Conservation (phyloP, 2,329 filamentous ascomycete species). For the Elsinoe ampelina region DNA sequence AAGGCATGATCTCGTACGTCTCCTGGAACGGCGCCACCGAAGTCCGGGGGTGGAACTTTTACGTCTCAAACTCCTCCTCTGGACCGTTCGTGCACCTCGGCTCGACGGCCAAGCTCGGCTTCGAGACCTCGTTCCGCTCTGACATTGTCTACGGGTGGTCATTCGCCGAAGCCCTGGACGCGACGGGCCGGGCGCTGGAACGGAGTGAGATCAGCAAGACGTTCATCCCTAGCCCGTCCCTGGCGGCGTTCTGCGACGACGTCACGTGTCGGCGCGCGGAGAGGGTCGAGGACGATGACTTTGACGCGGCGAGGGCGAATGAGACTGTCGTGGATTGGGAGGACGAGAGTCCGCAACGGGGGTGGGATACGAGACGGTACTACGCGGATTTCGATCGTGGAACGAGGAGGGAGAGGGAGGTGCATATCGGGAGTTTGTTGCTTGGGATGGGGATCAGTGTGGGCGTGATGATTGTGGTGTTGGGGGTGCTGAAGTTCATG, state of each 20-base stretch:
- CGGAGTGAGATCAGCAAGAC: slow-evolving; percentile 28
- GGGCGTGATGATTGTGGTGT: background rate
- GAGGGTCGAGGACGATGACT: slow-evolving; percentile 20
- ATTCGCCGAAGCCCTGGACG: slow-evolving; percentile 28
- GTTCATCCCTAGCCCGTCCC: slow-evolving; percentile 27
- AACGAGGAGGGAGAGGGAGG: background rate
- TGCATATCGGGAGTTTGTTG: slow-evolving; percentile 4
- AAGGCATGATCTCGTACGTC: slow-evolving; percentile 39
- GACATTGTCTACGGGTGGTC: slow-evolving; percentile 22
- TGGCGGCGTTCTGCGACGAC: slow-evolving; percentile 26
- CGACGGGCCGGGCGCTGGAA: slow-evolving; percentile 23
- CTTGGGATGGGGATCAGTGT: slow-evolving; percentile 4
- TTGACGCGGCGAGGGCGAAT: slow-evolving; percentile 19
- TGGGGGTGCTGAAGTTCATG: background rate
- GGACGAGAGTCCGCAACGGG: slow-evolving; percentile 24
- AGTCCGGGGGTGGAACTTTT: slow-evolving; percentile 43
- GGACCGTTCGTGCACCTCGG: slow-evolving; percentile 32
- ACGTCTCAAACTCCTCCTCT: slow-evolving; percentile 28
- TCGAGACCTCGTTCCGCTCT: slow-evolving; percentile 33
- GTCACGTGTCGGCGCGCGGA: slow-evolving; percentile 24
- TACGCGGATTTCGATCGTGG: slow-evolving; percentile 18
- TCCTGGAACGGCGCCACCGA: slow-evolving; percentile 46
- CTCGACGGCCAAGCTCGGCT: slow-evolving; percentile 32
- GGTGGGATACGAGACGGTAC: slow-evolving; percentile 28
- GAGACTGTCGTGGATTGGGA: slow-evolving; percentile 16